Percentiles rank a stretch among this genome's conserved stretches.
Evolutionary conservation across 1,284 basidiomycete genomes (phyloP).

Genomic region (Naganishia albida): DNA sequence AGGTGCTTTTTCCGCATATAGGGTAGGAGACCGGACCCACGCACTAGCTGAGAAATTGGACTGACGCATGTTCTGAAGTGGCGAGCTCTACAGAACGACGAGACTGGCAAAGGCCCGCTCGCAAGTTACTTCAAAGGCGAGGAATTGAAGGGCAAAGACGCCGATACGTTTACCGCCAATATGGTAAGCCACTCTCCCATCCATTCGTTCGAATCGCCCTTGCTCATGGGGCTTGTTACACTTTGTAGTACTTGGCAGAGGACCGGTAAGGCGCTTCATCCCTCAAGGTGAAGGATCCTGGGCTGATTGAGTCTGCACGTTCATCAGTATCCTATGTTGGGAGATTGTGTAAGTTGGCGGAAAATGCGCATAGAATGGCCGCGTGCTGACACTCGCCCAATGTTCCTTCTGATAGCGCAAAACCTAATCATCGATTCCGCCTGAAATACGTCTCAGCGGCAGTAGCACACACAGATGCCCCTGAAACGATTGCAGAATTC

Average conservation of each 20-base stretch:
- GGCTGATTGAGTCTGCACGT: background rate
- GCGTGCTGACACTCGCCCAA: background rate
- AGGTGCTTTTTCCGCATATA: slow-evolving; percentile 90
- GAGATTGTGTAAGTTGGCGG: slow-evolving; percentile 68
- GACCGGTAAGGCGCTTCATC: slow-evolving; percentile 56
- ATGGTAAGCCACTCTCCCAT: slow-evolving; percentile 45
- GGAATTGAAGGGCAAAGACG: slow-evolving; percentile 81
- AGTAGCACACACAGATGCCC: slow-evolving; percentile 94
- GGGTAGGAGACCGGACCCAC: too few species aligned
- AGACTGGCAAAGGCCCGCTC: slow-evolving; percentile 79
- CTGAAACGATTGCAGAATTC: slow-evolving; percentile 89
- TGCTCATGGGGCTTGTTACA: slow-evolving; percentile 33
- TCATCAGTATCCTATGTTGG: slow-evolving; percentile 89
- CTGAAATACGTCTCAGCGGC: slow-evolving; percentile 95
- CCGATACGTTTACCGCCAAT: slow-evolving; percentile 88
- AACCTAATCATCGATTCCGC: slow-evolving; percentile 85
- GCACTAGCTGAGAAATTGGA: too few species aligned
- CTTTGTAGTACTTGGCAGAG: slow-evolving; percentile 70
- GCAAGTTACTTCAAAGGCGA: slow-evolving; percentile 98
- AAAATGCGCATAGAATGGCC: background rate
- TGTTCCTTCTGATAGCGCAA: slow-evolving; percentile 60
- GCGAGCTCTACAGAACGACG: slow-evolving; percentile 71
- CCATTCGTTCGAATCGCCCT: background rate
- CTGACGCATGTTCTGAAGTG: slow-evolving; percentile 39
- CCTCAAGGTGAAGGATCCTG: background rate